Evolutionary conservation across 2,329 filamentous ascomycete species (phyloP), one percentile per base, ranked within the genome.

Genomic region (Nakataea oryzae): DNA sequence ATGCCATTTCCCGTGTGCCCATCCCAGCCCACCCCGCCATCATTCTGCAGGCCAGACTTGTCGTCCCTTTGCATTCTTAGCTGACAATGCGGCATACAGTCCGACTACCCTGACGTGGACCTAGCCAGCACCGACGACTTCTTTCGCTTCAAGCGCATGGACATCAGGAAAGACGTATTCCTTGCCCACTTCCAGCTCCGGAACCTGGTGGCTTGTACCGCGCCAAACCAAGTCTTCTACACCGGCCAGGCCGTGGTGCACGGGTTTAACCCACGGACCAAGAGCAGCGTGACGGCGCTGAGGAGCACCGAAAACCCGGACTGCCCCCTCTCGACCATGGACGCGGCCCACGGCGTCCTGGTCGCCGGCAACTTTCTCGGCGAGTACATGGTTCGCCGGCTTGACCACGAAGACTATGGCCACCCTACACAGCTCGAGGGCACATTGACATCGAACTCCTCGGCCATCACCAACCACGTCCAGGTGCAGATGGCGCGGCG

Each of bases 101-200:
- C 65, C 21, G 62, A 67, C 56, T 63, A 70, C 5, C 70, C 70
- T n/a, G 72, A 76, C 62, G 66, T 66, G 14, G 65, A 67, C 32
- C 69, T 81, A 6, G 74, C 74, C 0, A 70, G 73, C 14, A 71
- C 67, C 1, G 77, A 80, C 24, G 81, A 73, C 66, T 86, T 81
- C 69, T 86, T 86, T 68, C 77, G 78, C 60, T 88, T 87, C 68
- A 78, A 77, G 54, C 77, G 75, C 54, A 85, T 86, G 78, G 76
- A 82, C 64, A 75, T 87, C 55, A 76, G 79, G 57, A 76, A 75
- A 26, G 76, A 84, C 60, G 75, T 85, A 28, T 75, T 79, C 64
- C 71, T 88, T 24, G 76, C 83, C n/a, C 86, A 89, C 71, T 88
- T 88, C 64, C 86, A 89, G 69, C 75, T 88, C 14, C 82, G 86